Evolutionary conservation across 768 basidiomycete species (phyloP).

Genomic region (Leccinum imitatum): DNA sequence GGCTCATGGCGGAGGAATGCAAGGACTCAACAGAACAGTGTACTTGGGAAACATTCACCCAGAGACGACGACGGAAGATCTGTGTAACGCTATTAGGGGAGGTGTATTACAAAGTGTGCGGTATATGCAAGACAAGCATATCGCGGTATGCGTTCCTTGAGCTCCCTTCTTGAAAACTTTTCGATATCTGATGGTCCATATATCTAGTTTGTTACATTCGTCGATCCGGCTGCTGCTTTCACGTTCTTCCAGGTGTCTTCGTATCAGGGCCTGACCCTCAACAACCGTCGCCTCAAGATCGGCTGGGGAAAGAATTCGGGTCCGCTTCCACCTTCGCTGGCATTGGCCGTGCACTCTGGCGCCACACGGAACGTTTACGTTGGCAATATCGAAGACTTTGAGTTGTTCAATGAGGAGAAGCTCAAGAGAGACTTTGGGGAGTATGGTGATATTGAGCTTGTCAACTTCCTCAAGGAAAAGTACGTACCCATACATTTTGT

Average conservation of each 20-base stretch:
- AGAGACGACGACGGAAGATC: conserved; percentile 90
- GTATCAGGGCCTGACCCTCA: conserved; percentile 85
- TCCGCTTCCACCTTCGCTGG: conserved; percentile 77
- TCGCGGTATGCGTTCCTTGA: conserved; percentile 63
- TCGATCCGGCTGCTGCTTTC: conserved; percentile 89
- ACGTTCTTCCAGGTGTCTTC: conserved; percentile 94
- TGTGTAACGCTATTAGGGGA: conserved; percentile 96
- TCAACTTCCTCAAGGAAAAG: conserved; percentile 96
- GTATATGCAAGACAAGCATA: conserved; percentile 97
- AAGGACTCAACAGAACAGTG: conserved; percentile 85
- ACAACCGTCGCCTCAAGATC: conserved; percentile 92
- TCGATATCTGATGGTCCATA: conserved; percentile 7
- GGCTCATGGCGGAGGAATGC: conserved; percentile 34
- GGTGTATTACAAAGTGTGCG: conserved; percentile 93
- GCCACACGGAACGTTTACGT: conserved; percentile 97
- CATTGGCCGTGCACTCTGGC: conserved; percentile 87
- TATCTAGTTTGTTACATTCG: conserved; percentile 88
- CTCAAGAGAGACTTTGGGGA: conserved; percentile 92
- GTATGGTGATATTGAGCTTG: conserved; percentile 94
- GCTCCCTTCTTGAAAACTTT: background rate
- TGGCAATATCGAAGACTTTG: conserved; percentile 94
- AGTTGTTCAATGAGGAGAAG: conserved; percentile 84
- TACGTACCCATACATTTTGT: conserved; percentile 43
- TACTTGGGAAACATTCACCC: conserved; percentile 97
- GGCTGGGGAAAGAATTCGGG: conserved; percentile 99